Base-by-base conservation (phyloP, 768 basidiomycete genomes). In the Suillus subaureus region DNA sequence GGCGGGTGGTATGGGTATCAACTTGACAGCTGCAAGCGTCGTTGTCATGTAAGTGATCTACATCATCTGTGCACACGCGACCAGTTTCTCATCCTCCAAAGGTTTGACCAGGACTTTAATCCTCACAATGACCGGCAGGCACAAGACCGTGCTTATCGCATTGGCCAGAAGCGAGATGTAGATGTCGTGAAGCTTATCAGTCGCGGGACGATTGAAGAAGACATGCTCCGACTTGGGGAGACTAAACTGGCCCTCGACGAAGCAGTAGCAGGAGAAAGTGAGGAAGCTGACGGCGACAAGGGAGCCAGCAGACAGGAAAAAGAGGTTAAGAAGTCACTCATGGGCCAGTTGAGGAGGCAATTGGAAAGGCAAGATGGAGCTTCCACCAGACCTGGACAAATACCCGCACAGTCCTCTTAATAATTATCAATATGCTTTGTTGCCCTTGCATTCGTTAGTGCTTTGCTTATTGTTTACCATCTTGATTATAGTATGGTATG, bases 21-120 rank as follows among this genome's bases (percentile, higher is more conserved):
- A 99, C 75, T 78, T 99, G 69, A 97, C 94, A 2, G 95, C 96
- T 2, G 96, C 97, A 1, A 96, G 93, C 54, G 95, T 96, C 45
- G 97, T 99, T 49, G 92, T 99, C 72, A 92, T 96, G 91, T 92
- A 67, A 54, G 87, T 75, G 33, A 39, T 60, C 3, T 45, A 23
- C 6, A n/a, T 6, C 58, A 61, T 56, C 8, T 11, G 11, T 49
- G 31, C n/a, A 37, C 49, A 43, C 42, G 43, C 63, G 31, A 63
- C 40, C 56, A 62, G 2, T 67, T 28, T 51, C 2, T 40, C 31
- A 51, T 69, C 55, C 61, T 75, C 65, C 51, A 35, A 65, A 92
- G 91, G 87, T 97, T 96, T 74, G 97, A 99, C 74, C 96, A 97
- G 74, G 97, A 99, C 75, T 99, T 98, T 79, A 99, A 99, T 75